Conservation (phyloP, 805 yeast species). For the Candida tammaniensis region DNA sequence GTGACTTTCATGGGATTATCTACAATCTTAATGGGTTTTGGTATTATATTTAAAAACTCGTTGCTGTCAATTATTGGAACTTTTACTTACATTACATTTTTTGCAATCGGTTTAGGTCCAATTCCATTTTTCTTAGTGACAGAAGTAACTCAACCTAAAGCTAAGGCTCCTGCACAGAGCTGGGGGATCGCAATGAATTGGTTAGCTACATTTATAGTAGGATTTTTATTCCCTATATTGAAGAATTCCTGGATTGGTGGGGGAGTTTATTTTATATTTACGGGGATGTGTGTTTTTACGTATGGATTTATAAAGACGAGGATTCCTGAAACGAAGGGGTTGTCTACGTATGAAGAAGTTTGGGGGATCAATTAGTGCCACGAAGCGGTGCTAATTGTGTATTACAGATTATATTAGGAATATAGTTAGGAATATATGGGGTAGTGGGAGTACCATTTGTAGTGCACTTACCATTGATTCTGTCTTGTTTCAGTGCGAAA, state of each 20-base stretch:
- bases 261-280: slow-evolving; percentile 71
- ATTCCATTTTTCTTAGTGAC: slow-evolving; percentile 87
- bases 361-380: slow-evolving; percentile 45
- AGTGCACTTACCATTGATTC: too few relatives aligned
- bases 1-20: slow-evolving; percentile 66
- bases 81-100: slow-evolving; percentile 71
- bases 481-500: too few relatives aligned
- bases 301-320: slow-evolving; percentile 42
- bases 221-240: slow-evolving; percentile 74
- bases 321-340: slow-evolving; percentile 80
- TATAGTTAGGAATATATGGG: too few relatives aligned
- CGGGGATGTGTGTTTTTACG: slow-evolving; percentile 52
- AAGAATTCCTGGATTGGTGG: slow-evolving; percentile 65
- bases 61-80: slow-evolving; percentile 59
- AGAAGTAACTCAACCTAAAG: slow-evolving; percentile 81
- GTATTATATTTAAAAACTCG: slow-evolving; percentile 52
- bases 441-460: too few relatives aligned
- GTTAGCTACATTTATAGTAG: slow-evolving; percentile 83
- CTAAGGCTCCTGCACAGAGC: slow-evolving; percentile 85
- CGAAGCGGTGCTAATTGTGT: too few relatives aligned
- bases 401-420: too few relatives aligned
- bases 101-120: slow-evolving; percentile 93
- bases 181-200: slow-evolving; percentile 90
- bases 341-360: slow-evolving; percentile 58
- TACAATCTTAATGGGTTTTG: slow-evolving; percentile 61